Percentiles rank a stretch among this genome's conserved stretches.
phyloP scores from a whole-genome alignment of 2,329 filamentous ascomycete species.

The Balansia obtecta region DNA sequence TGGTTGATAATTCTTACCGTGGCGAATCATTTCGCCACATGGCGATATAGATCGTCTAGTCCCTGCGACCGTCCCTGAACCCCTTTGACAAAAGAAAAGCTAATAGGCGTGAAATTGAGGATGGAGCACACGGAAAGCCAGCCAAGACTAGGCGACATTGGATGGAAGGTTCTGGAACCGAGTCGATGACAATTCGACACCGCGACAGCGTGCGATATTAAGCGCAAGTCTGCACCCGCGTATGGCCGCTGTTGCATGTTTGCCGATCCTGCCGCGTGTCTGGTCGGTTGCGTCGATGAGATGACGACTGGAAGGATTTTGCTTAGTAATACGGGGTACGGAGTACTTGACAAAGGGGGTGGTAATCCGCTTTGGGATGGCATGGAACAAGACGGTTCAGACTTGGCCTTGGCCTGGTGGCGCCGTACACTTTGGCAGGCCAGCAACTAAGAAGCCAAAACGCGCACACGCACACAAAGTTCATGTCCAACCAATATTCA shows the following conservation, averaged over 20 bases:
- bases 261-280: constrained; percentile 1
- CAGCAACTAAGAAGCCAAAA: not conserved
- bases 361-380: too few relatives aligned
- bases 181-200: too few relatives aligned
- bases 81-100: not conserved
- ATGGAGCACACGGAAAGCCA: not conserved
- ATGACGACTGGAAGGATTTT: not conserved
- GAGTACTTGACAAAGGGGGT: too few relatives aligned
- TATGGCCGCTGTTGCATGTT: not conserved
- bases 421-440: too few relatives aligned
- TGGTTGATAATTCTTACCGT: too few relatives aligned
- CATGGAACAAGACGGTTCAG: too few relatives aligned
- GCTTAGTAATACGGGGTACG: not conserved
- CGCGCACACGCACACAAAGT: not conserved
- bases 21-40: not conserved
- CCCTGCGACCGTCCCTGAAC: not conserved
- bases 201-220: too few relatives aligned
- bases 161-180: not conserved
- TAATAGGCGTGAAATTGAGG: not conserved
- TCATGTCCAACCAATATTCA: too few relatives aligned
- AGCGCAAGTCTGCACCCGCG: not conserved
- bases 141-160: not conserved
- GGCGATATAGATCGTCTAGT: not conserved
- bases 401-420: too few relatives aligned
- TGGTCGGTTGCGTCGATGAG: not conserved